These are phyloP conservation scores for Nyssa sinensis DNA, from an alignment of 148 eudicot species.

Conservation along the genomic window DNA sequence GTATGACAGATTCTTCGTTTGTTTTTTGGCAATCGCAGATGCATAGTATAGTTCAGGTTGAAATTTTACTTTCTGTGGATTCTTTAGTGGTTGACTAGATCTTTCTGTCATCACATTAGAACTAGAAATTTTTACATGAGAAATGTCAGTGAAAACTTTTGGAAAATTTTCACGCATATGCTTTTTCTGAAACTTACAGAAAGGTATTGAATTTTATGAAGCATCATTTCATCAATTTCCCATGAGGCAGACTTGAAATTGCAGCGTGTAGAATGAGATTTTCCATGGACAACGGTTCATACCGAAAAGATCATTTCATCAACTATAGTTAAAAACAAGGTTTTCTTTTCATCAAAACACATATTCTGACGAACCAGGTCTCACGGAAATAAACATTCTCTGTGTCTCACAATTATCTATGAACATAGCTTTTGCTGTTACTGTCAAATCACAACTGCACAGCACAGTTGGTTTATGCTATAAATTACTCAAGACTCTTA, in stretches of 20 bases:
- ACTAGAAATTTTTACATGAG: not conserved
- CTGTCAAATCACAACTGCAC: no score
- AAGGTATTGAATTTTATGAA: not conserved
- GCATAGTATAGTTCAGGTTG: not conserved
- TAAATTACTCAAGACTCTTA: no score
- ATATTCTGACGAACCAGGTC: no score
- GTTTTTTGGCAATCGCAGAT: not conserved
- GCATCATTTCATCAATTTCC: not conserved
- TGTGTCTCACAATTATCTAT: no score
- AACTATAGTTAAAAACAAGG: no score
- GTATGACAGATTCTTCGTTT: conserved; percentile 26
- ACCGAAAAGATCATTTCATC: not conserved
- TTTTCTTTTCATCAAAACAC: not conserved
- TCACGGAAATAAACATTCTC: no score
- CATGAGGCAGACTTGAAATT: not conserved
- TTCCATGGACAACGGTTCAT: not conserved
- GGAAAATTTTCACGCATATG: not conserved
- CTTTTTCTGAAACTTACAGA: not conserved
- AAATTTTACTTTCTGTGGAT: not conserved
- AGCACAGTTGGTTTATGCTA: no score
- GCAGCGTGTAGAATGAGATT: not conserved
- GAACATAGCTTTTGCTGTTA: no score
- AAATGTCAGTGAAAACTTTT: not conserved
- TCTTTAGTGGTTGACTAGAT: not conserved
- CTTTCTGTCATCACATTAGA: not conserved